These are phyloP conservation scores for Huntiella omanensis DNA, from an alignment of 2,329 filamentous ascomycete species.

Conservation along the genomic window DNA sequence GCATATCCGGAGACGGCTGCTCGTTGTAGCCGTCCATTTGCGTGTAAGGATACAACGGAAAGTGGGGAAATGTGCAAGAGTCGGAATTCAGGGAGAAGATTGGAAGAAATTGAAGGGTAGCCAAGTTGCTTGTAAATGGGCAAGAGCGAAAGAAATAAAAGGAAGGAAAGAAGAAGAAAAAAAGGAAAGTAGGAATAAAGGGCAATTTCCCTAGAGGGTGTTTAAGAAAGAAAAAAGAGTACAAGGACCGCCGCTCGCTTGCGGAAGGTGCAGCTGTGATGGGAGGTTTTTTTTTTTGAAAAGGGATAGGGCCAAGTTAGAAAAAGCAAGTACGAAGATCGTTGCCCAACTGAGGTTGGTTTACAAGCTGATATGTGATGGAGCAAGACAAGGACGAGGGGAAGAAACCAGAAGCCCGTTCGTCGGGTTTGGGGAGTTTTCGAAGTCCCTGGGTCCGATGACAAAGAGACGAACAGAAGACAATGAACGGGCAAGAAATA, in stretches of 20 bases:
- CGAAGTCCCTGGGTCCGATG: too few species aligned
- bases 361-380: too few species aligned
- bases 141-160: background rate
- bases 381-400: background rate
- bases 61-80: too few species aligned
- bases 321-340: too few species aligned
- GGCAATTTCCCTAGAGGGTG: background rate
- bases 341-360: background rate
- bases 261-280: too few species aligned
- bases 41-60: too few species aligned
- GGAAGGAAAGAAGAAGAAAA: background rate
- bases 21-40: constrained; percentile 6
- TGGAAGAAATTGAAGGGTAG: background rate
- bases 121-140: background rate
- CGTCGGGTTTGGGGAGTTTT: too few species aligned
- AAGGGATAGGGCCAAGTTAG: too few species aligned
- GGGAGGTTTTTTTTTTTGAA: too few species aligned
- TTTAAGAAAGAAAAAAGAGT: background rate
- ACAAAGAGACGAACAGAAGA: too few species aligned
- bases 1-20: background rate
- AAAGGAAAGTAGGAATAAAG: background rate
- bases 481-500: too few species aligned
- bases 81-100: background rate
- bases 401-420: too few species aligned
- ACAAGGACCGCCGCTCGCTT: background rate